These are phyloP conservation scores for Gomphus sp. DNA, from an alignment of 1,284 basidiomycete genomes.

Conservation along the genomic window DNA sequence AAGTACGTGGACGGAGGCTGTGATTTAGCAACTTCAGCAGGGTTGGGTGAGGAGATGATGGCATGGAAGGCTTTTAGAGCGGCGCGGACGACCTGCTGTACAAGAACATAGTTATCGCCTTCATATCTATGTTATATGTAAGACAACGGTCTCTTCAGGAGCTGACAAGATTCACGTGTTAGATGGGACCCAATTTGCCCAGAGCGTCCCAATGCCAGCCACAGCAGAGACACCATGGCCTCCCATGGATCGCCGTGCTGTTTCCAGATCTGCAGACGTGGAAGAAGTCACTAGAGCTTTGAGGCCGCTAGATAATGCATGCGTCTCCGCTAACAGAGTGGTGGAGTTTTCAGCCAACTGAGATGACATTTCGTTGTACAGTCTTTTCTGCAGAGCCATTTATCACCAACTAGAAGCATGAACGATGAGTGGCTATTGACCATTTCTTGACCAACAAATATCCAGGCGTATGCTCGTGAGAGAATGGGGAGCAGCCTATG, in stretches of 20 bases:
- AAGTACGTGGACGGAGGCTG: conserved; percentile 44
- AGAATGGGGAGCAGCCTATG: conserved; percentile 64
- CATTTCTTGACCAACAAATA: conserved; percentile 52
- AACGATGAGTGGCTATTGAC: conserved; percentile 26
- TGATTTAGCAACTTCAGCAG: conserved; percentile 9
- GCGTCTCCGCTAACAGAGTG: conserved; percentile 57
- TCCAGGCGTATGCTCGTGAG: conserved; percentile 63
- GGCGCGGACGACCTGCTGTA: conserved; percentile 63
- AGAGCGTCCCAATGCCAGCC: conserved; percentile 55
- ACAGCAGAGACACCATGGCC: conserved; percentile 73
- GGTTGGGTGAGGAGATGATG: conserved; percentile 20
- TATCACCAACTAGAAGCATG: not conserved
- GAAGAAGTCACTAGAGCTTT: conserved; percentile 54
- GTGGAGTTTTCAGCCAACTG: conserved; percentile 49
- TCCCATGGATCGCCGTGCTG: conserved; percentile 61
- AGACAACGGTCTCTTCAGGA: not conserved
- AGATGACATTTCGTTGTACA: conserved; percentile 40
- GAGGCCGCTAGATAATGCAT: conserved; percentile 61
- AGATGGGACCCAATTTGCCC: conserved; percentile 56
- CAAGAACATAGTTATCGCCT: conserved; percentile 71
- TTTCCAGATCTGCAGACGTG: conserved; percentile 54
- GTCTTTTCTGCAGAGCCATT: conserved; percentile 26
- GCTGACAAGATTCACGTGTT: conserved; percentile 40
- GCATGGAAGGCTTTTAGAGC: conserved; percentile 49
- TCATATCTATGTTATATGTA: conserved; percentile 40